These are phyloP conservation scores for Ophiostoma pallidulum DNA, from an alignment of 2,329 filamentous ascomycete genomes.

Conservation along the genomic window DNA sequence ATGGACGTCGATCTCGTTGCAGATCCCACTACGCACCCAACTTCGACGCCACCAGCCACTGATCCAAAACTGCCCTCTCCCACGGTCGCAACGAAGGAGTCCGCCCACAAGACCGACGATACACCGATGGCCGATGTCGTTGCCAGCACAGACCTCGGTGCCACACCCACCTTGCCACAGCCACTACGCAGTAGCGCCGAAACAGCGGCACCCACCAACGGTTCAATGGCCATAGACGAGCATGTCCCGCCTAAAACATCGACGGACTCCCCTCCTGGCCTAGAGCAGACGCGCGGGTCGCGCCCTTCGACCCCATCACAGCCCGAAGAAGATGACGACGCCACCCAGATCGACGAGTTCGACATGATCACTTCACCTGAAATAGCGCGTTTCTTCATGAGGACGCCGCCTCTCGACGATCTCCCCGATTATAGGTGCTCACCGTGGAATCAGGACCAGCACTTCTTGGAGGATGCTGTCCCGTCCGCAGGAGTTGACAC, in stretches of 20 bases:
- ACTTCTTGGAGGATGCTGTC: slow-evolving; percentile 34
- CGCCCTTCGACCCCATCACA: slow-evolving; percentile 38
- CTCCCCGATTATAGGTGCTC: slow-evolving; percentile 38
- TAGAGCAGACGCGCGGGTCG: slow-evolving; percentile 11
- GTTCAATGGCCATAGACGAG: not conserved
- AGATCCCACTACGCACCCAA: not conserved
- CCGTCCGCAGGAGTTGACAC: slow-evolving; percentile 31
- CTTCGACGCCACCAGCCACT: not conserved
- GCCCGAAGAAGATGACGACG: slow-evolving; percentile 40
- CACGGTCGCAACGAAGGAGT: not conserved
- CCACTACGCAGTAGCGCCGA: slow-evolving; percentile 3
- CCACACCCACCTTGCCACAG: not conserved
- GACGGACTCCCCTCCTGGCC: slow-evolving; percentile 10
- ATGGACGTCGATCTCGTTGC: not conserved
- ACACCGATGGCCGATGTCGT: not conserved
- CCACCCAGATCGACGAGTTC: slow-evolving; percentile 46
- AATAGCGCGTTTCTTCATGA: slow-evolving; percentile 40
- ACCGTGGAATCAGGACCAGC: slow-evolving; percentile 39
- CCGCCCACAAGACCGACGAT: slow-evolving; percentile 3
- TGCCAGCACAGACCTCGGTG: not conserved
- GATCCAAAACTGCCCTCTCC: not conserved
- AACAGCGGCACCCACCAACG: not conserved
- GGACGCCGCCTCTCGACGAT: slow-evolving; percentile 45
- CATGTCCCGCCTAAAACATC: not conserved
- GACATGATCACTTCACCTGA: slow-evolving; percentile 41